Conservation (phyloP, 768 basidiomycete species). For the Hemileccinum impolitum region DNA sequence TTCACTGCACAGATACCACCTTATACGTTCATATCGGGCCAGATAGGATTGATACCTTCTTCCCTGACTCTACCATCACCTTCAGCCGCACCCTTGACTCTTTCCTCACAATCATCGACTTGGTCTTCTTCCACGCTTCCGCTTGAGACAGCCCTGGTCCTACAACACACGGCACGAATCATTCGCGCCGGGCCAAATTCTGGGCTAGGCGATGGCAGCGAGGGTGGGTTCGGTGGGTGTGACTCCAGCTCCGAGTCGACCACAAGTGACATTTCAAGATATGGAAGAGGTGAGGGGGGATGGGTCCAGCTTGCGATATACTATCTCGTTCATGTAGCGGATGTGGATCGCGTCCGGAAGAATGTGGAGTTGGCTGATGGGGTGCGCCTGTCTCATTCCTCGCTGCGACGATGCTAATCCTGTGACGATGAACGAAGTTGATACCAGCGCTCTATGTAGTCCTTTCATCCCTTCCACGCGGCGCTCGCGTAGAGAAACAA, state of each 20-base stretch:
- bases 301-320: slow-evolving; percentile 64
- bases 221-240: slow-evolving; percentile 24
- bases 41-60: slow-evolving; percentile 86
- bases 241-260: slow-evolving; percentile 6
- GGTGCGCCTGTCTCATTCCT: slow-evolving; percentile 13
- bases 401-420: neutral
- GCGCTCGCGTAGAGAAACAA: slow-evolving; percentile 74
- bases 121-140: slow-evolving; percentile 37
- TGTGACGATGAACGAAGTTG: slow-evolving; percentile 6
- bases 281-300: slow-evolving; percentile 35
- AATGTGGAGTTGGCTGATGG: slow-evolving; percentile 32
- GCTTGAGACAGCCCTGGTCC: slow-evolving; percentile 66
- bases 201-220: slow-evolving; percentile 29
- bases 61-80: slow-evolving; percentile 65
- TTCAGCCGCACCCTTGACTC: slow-evolving; percentile 17
- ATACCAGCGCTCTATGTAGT: slow-evolving; percentile 54
- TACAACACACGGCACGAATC: slow-evolving; percentile 79
- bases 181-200: slow-evolving; percentile 51
- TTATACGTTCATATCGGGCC: slow-evolving; percentile 87
- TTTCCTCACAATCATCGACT: slow-evolving; percentile 20
- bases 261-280: slow-evolving; percentile 34
- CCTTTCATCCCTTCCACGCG: slow-evolving; percentile 66
- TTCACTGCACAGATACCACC: slow-evolving; percentile 67
- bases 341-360: slow-evolving; percentile 40
- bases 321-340: slow-evolving; percentile 54